Conservation (phyloP, 768 basidiomycete genomes). For the Wakefieldia striispora region DNA sequence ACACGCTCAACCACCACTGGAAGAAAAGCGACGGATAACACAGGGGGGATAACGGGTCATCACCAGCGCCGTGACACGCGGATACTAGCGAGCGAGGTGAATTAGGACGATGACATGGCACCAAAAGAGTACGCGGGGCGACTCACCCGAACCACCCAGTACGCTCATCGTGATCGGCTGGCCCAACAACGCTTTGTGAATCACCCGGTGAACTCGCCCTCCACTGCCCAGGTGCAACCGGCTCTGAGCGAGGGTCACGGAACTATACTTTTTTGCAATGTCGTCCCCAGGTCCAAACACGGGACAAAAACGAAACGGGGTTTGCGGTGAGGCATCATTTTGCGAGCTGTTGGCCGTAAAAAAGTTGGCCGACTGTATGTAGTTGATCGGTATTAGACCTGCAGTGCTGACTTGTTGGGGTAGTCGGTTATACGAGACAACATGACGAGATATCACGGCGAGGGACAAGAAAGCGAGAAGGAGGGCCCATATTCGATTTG, state of each 20-base stretch:
- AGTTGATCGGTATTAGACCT: constrained; percentile 71
- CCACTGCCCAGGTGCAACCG: constrained; percentile 78
- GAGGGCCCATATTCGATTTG: constrained; percentile 69
- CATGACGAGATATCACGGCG: constrained; percentile 54
- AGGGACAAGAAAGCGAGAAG: constrained; percentile 53
- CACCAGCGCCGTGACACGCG: constrained; percentile 90
- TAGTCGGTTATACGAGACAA: constrained; percentile 39
- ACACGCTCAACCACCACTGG: constrained; percentile 96
- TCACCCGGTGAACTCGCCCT: constrained; percentile 74
- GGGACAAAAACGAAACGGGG: constrained; percentile 92
- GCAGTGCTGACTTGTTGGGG: constrained; percentile 33
- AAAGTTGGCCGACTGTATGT: constrained; percentile 59
- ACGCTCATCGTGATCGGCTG: constrained; percentile 88
- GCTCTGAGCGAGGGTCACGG: constrained; percentile 68
- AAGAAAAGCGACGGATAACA: constrained; percentile 97
- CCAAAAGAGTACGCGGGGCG: not conserved
- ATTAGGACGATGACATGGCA: not conserved
- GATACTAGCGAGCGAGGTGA: constrained; percentile 54
- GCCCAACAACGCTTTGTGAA: constrained; percentile 81
- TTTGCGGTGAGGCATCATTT: constrained; percentile 24
- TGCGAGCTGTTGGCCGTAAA: constrained; percentile 33
- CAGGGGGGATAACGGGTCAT: constrained; percentile 76
- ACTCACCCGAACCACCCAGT: constrained; percentile 82
- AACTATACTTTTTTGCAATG: constrained; percentile 76
- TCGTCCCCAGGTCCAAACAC: constrained; percentile 80